Evolutionary conservation across 208 protist species (phyloP).

Genomic region (Porcisia hertigi): DNA sequence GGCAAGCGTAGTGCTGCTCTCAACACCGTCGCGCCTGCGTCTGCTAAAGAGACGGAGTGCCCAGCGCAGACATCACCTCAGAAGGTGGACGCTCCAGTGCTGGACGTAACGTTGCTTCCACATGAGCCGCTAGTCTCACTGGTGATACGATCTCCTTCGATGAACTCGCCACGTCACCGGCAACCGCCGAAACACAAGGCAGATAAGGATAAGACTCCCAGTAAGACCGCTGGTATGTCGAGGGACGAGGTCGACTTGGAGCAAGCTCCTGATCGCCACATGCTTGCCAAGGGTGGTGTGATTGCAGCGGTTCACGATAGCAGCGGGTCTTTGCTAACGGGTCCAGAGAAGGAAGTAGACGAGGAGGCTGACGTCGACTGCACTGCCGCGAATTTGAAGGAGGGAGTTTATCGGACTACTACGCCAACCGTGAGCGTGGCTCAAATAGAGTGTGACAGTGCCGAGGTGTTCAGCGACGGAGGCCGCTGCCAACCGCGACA

Average conservation of each 20-base stretch:
- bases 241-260: not conserved
- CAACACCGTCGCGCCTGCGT: not conserved
- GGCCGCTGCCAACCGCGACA: constrained; percentile 4
- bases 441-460: not conserved
- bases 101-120: not conserved
- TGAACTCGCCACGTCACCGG: not conserved
- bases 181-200: not conserved
- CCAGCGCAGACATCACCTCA: not conserved
- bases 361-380: not conserved
- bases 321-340: not conserved
- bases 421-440: not conserved
- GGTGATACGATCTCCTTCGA: not conserved
- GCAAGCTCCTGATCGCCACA: not conserved
- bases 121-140: not conserved
- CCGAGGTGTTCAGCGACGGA: not conserved
- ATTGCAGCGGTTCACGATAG: not conserved
- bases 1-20: not conserved
- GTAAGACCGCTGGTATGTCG: not conserved
- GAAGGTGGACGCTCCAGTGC: not conserved
- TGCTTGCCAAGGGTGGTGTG: not conserved
- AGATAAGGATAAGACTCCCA: not conserved
- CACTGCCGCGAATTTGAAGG: not conserved
- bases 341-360: not conserved
- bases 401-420: not conserved
- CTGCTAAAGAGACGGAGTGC: not conserved